phyloP scores from a whole-genome alignment of 345 rosid genomes.

The Triadica sebifera region DNA sequence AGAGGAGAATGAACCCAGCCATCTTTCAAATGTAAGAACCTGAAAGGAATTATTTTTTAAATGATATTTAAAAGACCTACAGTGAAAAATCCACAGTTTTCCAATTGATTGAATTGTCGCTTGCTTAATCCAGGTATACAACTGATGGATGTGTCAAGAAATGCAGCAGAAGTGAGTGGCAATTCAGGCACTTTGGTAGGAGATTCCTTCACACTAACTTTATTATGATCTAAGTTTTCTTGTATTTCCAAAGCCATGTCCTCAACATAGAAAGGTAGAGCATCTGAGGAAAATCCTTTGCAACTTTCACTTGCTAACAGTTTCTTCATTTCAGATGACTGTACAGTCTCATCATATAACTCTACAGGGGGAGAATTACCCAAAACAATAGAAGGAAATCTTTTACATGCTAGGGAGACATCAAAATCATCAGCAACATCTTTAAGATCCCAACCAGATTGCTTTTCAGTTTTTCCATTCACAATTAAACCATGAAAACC shows the following conservation, averaged over 20 bases:
- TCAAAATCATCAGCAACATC: slow-evolving; percentile 43
- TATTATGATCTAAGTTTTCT: slow-evolving; percentile 28
- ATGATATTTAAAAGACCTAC: slow-evolving; percentile 39
- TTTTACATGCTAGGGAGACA: slow-evolving; percentile 56
- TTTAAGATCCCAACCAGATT: slow-evolving; percentile 33
- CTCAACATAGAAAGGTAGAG: slow-evolving; percentile 27
- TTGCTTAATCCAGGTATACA: slow-evolving; percentile 63
- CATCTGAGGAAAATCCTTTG: slow-evolving; percentile 37
- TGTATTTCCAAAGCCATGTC: slow-evolving; percentile 34
- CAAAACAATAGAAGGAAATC: slow-evolving; percentile 69
- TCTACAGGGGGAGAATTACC: slow-evolving; percentile 61
- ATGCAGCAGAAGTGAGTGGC: slow-evolving; percentile 20
- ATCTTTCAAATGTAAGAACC: slow-evolving; percentile 9
- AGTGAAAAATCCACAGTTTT: slow-evolving; percentile 80
- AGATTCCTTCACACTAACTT: slow-evolving; percentile 22
- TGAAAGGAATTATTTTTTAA: slow-evolving; percentile 2
- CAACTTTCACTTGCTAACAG: slow-evolving; percentile 34
- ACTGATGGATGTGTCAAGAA: slow-evolving; percentile 54
- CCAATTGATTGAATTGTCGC: slow-evolving; percentile 58
- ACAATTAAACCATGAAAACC: slow-evolving; percentile 47
- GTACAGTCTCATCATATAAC: slow-evolving; percentile 47
- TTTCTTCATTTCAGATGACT: slow-evolving; percentile 28
- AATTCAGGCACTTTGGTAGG: slow-evolving; percentile 14
- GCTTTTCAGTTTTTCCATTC: slow-evolving; percentile 42
- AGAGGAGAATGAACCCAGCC: slow-evolving; percentile 19